Conservation (phyloP, 225 moss, liverwort and hornwort genomes). For the Pseudisothecium myosuroides region DNA sequence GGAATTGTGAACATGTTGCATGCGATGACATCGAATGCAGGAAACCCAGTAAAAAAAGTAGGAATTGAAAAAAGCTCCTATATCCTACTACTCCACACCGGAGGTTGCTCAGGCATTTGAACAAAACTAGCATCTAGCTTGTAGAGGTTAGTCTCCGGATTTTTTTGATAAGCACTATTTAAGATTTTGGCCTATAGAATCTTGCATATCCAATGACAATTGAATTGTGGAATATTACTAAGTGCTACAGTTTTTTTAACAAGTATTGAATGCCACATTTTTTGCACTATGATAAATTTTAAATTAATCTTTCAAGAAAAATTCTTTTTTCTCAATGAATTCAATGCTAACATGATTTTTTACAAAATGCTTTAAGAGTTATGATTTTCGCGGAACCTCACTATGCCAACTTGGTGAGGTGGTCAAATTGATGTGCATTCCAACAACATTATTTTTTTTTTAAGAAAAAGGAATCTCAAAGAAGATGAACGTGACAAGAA, state of each 20-base stretch:
- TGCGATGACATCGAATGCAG: background rate
- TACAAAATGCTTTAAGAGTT: too few species aligned
- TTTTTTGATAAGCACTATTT: background rate
- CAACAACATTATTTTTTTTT: too few species aligned
- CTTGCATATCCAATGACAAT: background rate
- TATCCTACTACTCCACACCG: background rate
- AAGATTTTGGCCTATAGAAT: background rate
- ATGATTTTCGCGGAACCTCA: too few species aligned
- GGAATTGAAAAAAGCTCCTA: background rate
- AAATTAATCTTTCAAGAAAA: background rate
- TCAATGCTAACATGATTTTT: accelerated
- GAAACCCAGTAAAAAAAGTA: background rate
- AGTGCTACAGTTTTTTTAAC: background rate
- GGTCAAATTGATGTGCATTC: background rate
- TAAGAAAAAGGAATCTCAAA: background rate
- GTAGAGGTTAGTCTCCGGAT: accelerated
- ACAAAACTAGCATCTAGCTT: background rate
- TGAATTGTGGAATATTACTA: background rate
- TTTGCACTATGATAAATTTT: background rate
- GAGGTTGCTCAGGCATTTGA: background rate
- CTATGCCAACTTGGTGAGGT: background rate
- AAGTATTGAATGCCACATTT: background rate
- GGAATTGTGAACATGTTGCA: background rate
- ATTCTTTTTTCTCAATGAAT: too few species aligned
- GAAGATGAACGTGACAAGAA: background rate